phyloP scores from a whole-genome alignment of 2,329 filamentous ascomycete genomes.

The Akanthomyces lecanii region DNA sequence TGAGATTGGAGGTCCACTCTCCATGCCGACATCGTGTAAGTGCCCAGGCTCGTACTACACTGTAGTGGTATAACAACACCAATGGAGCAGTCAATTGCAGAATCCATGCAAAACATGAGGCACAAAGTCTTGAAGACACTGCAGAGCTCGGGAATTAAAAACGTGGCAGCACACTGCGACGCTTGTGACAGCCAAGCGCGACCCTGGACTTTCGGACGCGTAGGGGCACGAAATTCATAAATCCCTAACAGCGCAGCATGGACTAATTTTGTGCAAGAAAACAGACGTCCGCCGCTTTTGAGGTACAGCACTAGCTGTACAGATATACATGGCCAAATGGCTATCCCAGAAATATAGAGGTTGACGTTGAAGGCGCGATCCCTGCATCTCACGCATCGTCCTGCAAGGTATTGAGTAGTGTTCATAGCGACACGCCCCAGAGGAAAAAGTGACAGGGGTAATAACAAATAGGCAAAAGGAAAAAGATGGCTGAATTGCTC shows the following conservation, averaged over 20 bases:
- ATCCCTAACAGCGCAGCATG: neutral
- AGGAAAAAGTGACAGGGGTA: neutral
- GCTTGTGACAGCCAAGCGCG: neutral
- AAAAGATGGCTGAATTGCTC: conserved; percentile 2
- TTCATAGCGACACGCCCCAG: neutral
- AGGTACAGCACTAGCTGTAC: neutral
- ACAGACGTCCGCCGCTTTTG: neutral
- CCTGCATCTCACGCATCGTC: neutral
- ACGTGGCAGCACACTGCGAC: neutral
- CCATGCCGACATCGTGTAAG: neutral
- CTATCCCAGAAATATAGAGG: neutral
- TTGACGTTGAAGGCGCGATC: neutral
- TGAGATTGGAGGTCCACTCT: neutral
- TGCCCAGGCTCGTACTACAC: neutral
- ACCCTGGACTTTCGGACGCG: neutral
- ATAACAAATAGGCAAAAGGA: neutral
- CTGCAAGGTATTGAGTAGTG: neutral
- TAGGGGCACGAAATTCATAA: neutral
- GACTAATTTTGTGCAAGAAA: neutral
- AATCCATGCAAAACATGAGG: neutral
- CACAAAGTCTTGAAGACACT: neutral
- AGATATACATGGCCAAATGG: neutral
- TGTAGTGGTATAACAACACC: neutral
- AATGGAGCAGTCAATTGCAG: neutral
- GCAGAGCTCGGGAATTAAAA: neutral